Evolutionary conservation across 176 grass and related monocot species (phyloP).

Genomic region (Triticum turgidum): DNA sequence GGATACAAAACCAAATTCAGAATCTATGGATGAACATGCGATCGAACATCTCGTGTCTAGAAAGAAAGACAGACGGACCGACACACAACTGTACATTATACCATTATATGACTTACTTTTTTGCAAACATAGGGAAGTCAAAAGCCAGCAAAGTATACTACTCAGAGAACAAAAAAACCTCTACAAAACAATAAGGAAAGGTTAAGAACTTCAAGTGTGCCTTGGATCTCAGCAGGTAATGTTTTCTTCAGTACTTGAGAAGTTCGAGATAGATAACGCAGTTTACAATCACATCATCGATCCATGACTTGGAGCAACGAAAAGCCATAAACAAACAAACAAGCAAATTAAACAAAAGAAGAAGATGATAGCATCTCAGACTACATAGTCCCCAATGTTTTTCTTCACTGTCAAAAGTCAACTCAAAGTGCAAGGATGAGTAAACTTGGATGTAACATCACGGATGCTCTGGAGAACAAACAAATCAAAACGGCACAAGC

Average conservation of each 20-base stretch:
- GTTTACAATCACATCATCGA: constrained; percentile 23
- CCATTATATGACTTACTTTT: too few relatives aligned
- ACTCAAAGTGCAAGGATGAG: constrained; percentile 58
- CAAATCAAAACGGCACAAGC: background rate
- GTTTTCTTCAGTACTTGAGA: constrained; percentile 26
- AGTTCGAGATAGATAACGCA: constrained; percentile 50
- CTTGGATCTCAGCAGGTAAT: constrained; percentile 37
- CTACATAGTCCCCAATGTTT: constrained; percentile 29
- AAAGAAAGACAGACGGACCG: too few relatives aligned
- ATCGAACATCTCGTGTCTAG: too few relatives aligned
- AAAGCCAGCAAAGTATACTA: too few relatives aligned
- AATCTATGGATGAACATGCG: too few relatives aligned
- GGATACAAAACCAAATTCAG: too few relatives aligned
- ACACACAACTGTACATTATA: too few relatives aligned
- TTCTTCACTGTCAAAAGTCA: constrained; percentile 33
- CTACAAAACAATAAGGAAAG: background rate
- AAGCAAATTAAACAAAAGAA: too few relatives aligned
- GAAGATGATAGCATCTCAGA: constrained; percentile 23
- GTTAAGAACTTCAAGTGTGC: background rate
- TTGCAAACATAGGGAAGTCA: background rate
- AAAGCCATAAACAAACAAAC: background rate
- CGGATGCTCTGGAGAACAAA: background rate
- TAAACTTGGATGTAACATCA: constrained; percentile 44
- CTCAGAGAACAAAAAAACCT: too few relatives aligned
- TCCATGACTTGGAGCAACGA: background rate